These are phyloP conservation scores for Russula compacta DNA, from an alignment of 768 basidiomycete species.

Conservation along the genomic window DNA sequence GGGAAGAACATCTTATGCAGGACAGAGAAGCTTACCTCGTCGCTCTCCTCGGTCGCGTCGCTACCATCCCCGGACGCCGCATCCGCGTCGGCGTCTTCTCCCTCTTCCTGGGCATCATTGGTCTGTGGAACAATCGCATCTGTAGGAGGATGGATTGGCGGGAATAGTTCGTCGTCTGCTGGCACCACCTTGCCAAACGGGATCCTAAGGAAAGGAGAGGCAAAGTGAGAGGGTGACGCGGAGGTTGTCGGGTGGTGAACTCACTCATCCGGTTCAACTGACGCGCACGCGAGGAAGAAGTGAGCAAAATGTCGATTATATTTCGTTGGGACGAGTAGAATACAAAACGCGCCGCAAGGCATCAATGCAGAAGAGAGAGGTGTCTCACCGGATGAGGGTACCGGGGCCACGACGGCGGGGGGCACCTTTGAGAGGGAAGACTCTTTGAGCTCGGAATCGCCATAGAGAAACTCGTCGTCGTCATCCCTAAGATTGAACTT, in stretches of 20 bases:
- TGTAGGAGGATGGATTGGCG: slow-evolving; percentile 18
- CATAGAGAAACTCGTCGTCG: slow-evolving; percentile 30
- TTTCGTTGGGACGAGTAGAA: slow-evolving; percentile 16
- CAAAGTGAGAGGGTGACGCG: background rate
- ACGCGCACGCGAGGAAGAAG: slow-evolving; percentile 14
- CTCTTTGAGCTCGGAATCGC: slow-evolving; percentile 21
- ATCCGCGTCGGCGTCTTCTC: slow-evolving; percentile 23
- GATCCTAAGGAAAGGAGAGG: background rate
- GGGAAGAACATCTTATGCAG: slow-evolving; percentile 6
- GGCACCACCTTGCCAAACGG: slow-evolving; percentile 6
- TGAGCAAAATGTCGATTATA: slow-evolving; percentile 18
- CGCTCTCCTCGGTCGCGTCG: slow-evolving; percentile 31
- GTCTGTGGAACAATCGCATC: slow-evolving; percentile 4
- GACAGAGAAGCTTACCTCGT: slow-evolving; percentile 42
- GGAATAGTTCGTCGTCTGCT: slow-evolving; percentile 12
- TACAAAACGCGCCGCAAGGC: slow-evolving; percentile 10
- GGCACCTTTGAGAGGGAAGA: slow-evolving; percentile 22
- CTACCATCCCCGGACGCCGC: slow-evolving; percentile 32
- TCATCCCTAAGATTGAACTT: slow-evolving; percentile 23
- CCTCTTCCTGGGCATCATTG: slow-evolving; percentile 13
- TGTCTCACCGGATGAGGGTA: slow-evolving; percentile 18
- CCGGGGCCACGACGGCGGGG: slow-evolving; percentile 34
- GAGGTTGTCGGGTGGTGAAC: slow-evolving; percentile 4
- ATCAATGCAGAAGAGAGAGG: background rate
- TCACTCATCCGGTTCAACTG: slow-evolving; percentile 19